These are phyloP conservation scores for Trametes maxima DNA, from an alignment of 768 basidiomycete genomes.

Conservation along the genomic window DNA sequence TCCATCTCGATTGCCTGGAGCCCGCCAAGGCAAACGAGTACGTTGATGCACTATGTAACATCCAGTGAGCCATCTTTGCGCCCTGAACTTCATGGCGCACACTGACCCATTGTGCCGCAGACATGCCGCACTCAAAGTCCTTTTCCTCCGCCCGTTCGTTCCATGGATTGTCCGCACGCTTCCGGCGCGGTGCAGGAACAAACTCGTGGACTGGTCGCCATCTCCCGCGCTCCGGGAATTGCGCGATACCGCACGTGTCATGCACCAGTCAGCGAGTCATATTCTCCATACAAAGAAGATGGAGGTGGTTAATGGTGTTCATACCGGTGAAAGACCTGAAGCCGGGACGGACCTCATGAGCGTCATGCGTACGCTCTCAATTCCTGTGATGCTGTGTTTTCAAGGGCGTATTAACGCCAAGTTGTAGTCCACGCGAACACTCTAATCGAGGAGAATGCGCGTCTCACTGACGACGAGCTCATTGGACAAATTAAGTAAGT, in stretches of 20 bases:
- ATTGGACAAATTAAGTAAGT: slow-evolving; percentile 42
- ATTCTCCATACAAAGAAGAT: slow-evolving; percentile 37
- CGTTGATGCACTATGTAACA: slow-evolving; percentile 31
- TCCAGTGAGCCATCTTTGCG: slow-evolving; percentile 33
- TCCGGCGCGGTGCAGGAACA: slow-evolving; percentile 31
- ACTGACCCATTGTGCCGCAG: slow-evolving; percentile 19
- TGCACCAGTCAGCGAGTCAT: slow-evolving; percentile 33
- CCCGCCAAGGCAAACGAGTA: slow-evolving; percentile 32
- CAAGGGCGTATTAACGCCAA: neutral
- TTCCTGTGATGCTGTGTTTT: neutral
- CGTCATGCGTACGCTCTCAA: slow-evolving; percentile 38
- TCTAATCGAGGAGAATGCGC: slow-evolving; percentile 32
- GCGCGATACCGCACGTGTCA: slow-evolving; percentile 32
- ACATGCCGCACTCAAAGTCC: slow-evolving; percentile 28
- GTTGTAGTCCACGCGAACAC: slow-evolving; percentile 38
- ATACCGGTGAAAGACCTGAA: slow-evolving; percentile 3
- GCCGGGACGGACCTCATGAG: slow-evolving; percentile 42
- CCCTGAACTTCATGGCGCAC: neutral
- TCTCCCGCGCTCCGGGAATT: slow-evolving; percentile 32
- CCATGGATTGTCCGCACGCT: slow-evolving; percentile 35
- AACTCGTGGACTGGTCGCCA: slow-evolving; percentile 38
- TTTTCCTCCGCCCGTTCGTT: slow-evolving; percentile 37
- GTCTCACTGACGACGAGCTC: slow-evolving; percentile 39
- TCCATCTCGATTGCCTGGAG: slow-evolving; percentile 37
- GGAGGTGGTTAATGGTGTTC: slow-evolving; percentile 12